phyloP scores from a whole-genome alignment of 1,139 yeast genomes.

The Saccharomyces hybrid region DNA sequence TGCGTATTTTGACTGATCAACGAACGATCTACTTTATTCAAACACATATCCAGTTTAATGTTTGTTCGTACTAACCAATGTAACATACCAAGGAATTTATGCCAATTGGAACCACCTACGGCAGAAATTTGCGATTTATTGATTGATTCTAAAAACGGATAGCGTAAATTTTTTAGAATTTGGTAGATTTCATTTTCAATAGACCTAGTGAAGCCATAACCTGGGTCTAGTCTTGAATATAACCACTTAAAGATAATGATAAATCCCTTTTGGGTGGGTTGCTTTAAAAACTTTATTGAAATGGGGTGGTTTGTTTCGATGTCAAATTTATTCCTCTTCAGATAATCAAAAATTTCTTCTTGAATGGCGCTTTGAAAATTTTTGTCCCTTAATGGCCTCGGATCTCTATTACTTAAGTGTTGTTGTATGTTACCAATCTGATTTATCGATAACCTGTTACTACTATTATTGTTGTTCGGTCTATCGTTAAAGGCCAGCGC shows the following conservation, averaged over 20 bases:
- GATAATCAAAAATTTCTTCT: slow-evolving; percentile 59
- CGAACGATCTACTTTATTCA: slow-evolving; percentile 19
- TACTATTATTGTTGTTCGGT: neutral
- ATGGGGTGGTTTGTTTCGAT: slow-evolving; percentile 65
- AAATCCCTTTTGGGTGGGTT: slow-evolving; percentile 87
- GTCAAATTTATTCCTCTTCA: slow-evolving; percentile 59
- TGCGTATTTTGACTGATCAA: slow-evolving; percentile 26
- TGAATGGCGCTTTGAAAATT: slow-evolving; percentile 58
- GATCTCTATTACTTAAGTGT: slow-evolving; percentile 39
- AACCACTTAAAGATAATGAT: slow-evolving; percentile 71
- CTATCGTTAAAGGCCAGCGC: neutral
- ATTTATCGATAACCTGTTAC: slow-evolving; percentile 1
- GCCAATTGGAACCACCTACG: slow-evolving; percentile 91
- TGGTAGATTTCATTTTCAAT: slow-evolving; percentile 72
- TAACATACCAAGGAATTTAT: slow-evolving; percentile 68
- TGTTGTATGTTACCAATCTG: slow-evolving; percentile 6
- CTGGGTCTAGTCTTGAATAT: slow-evolving; percentile 71
- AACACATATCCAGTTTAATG: slow-evolving; percentile 40
- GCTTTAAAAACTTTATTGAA: slow-evolving; percentile 54
- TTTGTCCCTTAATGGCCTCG: slow-evolving; percentile 71
- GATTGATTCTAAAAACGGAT: slow-evolving; percentile 75
- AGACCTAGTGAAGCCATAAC: slow-evolving; percentile 58
- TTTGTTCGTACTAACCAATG: slow-evolving; percentile 68
- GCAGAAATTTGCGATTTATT: slow-evolving; percentile 83
- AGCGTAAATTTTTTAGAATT: slow-evolving; percentile 55